phyloP scores from a whole-genome alignment of 164 flowering plant genomes.

The Annona squamosa region DNA sequence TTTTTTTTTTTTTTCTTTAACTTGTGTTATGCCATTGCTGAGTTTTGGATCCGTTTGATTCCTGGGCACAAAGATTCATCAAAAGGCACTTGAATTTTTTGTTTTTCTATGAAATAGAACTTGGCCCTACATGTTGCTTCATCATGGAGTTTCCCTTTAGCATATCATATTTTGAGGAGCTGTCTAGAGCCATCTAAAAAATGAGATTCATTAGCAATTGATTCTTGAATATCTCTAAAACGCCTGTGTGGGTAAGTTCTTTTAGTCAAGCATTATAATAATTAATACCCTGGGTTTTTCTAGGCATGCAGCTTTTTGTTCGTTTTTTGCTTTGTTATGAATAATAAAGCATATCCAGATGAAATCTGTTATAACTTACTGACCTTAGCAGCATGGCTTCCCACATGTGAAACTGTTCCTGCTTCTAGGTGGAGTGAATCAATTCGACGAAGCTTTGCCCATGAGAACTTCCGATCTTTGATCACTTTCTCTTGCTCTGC shows the following conservation, averaged over 20 bases:
- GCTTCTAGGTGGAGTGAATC: constrained; percentile 65
- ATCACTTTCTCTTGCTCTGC: constrained; percentile 2
- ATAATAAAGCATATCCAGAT: background rate
- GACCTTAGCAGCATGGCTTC: constrained; percentile 13
- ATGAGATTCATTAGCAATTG: background rate
- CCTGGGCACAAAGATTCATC: too few relatives aligned
- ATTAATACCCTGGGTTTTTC: background rate
- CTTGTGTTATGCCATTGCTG: too few relatives aligned
- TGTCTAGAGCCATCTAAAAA: background rate
- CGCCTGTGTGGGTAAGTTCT: background rate
- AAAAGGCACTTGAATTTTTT: too few relatives aligned
- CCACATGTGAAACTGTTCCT: constrained; percentile 31
- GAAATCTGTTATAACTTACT: background rate
- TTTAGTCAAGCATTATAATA: background rate
- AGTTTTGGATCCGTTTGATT: too few relatives aligned
- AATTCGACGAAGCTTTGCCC: constrained; percentile 47
- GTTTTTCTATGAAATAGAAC: too few relatives aligned
- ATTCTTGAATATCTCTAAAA: background rate
- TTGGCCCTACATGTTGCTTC: background rate
- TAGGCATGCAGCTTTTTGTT: background rate
- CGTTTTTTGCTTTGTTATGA: background rate
- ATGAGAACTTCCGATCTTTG: constrained; percentile 38
- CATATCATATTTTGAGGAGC: background rate
- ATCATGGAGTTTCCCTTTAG: background rate
- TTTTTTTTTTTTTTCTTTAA: too few relatives aligned